These are phyloP conservation scores for Claviceps pazoutovae DNA, from an alignment of 2,329 filamentous ascomycete genomes.

Conservation along the genomic window DNA sequence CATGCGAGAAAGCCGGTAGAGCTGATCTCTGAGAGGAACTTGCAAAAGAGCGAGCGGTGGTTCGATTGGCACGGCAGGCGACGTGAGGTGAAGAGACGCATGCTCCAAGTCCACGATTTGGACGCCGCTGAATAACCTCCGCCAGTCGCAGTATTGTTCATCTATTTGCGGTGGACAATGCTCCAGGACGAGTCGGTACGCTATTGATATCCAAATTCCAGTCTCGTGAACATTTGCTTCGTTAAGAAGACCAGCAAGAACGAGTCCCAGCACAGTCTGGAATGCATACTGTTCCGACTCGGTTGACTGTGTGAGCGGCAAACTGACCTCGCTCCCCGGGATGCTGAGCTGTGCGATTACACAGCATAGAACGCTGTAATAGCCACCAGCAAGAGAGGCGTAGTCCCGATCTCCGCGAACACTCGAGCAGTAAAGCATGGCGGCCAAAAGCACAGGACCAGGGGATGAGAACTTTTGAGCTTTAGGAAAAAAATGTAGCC, in stretches of 20 bases:
- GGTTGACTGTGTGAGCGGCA: constrained; percentile 10
- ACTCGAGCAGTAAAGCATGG: constrained; percentile 29
- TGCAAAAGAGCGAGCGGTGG: constrained; percentile 24
- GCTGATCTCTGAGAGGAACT: constrained; percentile 24
- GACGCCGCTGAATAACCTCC: constrained; percentile 22
- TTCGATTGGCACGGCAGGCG: constrained; percentile 25
- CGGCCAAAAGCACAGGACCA: constrained; percentile 26
- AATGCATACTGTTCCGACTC: constrained; percentile 25
- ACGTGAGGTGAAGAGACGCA: constrained; percentile 25
- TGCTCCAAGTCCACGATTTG: constrained; percentile 31
- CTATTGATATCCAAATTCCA: constrained; percentile 29
- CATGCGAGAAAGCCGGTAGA: constrained; percentile 28
- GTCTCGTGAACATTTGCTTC: constrained; percentile 29
- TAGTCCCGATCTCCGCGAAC: constrained; percentile 19
- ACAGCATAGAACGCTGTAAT: constrained; percentile 23
- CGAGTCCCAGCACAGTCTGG: constrained; percentile 27
- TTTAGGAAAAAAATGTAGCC: constrained; percentile 29
- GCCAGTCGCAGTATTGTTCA: constrained; percentile 25
- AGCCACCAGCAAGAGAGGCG: constrained; percentile 22
- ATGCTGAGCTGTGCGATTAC: constrained; percentile 27
- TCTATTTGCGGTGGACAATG: constrained; percentile 24
- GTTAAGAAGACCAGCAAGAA: constrained; percentile 25
- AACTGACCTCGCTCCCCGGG: constrained; percentile 17
- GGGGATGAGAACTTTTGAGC: constrained; percentile 29
- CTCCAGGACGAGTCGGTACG: constrained; percentile 26